Conservation (phyloP, 257 asterid species). For the Jasminum sambac region DNA sequence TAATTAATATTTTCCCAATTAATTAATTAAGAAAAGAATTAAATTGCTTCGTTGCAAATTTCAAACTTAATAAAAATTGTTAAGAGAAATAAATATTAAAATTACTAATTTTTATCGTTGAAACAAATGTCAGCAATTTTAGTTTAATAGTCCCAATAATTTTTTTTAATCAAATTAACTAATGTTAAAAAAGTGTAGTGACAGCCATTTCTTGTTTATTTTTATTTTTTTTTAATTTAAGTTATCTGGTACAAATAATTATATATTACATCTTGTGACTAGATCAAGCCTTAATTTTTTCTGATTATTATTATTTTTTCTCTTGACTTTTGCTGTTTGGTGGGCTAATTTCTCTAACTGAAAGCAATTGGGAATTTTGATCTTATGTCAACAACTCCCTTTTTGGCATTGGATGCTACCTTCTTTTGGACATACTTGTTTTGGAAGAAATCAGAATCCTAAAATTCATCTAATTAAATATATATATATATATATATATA, state of each 20-base stretch:
- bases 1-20: neutral
- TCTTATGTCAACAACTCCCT: slow-evolving; percentile 25
- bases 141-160: neutral
- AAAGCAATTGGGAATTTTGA: slow-evolving; percentile 15
- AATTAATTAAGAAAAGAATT: neutral
- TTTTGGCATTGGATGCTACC: slow-evolving; percentile 36
- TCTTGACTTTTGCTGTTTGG: slow-evolving; percentile 14
- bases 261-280: slow-evolving; percentile 15
- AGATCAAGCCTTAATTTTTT: slow-evolving; percentile 20
- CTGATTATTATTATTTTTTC: neutral
- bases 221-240: neutral
- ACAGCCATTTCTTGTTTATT: neutral
- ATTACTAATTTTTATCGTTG: neutral
- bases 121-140: neutral
- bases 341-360: slow-evolving; percentile 23
- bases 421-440: slow-evolving; percentile 31
- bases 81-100: neutral
- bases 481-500: no score
- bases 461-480: slow-evolving; percentile 19
- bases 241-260: slow-evolving; percentile 12
- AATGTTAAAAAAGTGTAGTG: neutral
- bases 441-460: slow-evolving; percentile 30
- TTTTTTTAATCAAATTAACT: neutral
- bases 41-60: neutral
- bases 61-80: neutral